A percentile compares a stretch with the other conserved stretches of the same genome.
phyloP scores from a whole-genome alignment of 495 filamentous ascomycete genomes.

The Collariella sp. region DNA sequence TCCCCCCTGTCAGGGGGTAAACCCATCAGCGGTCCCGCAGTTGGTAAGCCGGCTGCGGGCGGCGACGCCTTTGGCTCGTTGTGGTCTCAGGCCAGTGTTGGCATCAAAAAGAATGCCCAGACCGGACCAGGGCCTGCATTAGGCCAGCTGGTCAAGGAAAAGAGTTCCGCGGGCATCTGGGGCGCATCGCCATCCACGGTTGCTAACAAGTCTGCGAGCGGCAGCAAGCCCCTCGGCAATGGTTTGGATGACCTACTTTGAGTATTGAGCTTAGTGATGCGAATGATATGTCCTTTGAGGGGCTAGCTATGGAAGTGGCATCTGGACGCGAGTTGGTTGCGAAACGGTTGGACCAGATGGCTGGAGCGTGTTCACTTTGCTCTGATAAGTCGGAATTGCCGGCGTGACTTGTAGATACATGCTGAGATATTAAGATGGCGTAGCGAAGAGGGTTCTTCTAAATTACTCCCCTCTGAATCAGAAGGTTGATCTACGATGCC shows the following conservation, averaged over 20 bases:
- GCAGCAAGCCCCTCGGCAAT: slow-evolving; percentile 24
- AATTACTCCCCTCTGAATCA: too few relatives aligned
- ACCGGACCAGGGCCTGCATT: slow-evolving; percentile 59
- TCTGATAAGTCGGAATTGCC: too few relatives aligned
- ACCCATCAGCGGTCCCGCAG: slow-evolving; percentile 17
- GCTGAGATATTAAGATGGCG: too few relatives aligned
- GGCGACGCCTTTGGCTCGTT: slow-evolving; percentile 83
- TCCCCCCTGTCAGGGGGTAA: slow-evolving; percentile 21
- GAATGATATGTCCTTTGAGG: not conserved
- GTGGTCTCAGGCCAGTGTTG: slow-evolving; percentile 68
- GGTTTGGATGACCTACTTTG: slow-evolving; percentile 40
- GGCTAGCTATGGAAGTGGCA: too few relatives aligned
- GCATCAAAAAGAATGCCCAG: slow-evolving; percentile 66
- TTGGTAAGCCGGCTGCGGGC: slow-evolving; percentile 47
- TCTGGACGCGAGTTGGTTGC: too few relatives aligned
- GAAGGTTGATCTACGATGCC: too few relatives aligned
- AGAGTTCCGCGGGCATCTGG: slow-evolving; percentile 91
- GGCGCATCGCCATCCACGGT: slow-evolving; percentile 36
- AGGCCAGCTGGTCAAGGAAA: slow-evolving; percentile 90
- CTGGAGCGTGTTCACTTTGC: too few relatives aligned
- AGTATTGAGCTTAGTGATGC: not conserved
- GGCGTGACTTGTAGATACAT: too few relatives aligned
- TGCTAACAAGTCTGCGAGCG: not conserved
- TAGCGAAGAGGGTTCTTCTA: too few relatives aligned
- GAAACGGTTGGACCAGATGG: too few relatives aligned